Base-by-base conservation (phyloP, 768 basidiomycete genomes). In the Lyophyllum decastes region DNA sequence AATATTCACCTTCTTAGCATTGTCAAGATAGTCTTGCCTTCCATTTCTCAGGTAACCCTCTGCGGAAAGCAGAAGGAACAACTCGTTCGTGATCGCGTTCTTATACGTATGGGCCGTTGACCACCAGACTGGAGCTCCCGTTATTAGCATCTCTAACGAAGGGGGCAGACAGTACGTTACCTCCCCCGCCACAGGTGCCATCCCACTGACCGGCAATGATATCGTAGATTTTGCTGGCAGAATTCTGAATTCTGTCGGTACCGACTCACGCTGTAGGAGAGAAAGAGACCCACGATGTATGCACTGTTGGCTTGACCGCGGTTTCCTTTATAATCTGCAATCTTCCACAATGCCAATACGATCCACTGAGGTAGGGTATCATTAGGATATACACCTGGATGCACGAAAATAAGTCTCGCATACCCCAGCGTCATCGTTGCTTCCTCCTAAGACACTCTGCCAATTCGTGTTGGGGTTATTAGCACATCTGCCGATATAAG, bases 31-130 rank as follows among this genome's bases (percentile, higher is more conserved):
- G 0, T 71, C 67, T 24, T 68, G 62, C 43, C 76, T 73, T 1
- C 67, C 54, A 38, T 68, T 73, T 34, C 78, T 70, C 33, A 78
- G 61, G 61, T 78, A 83, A 8, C 79, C 83, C 26, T 68, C 59
- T 2, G 83, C 82, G 2, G 83, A 84, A 6, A 77, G 73, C 33
- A 79, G 67, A 16, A 85, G 70, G 70, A 83, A 85, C 10, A 85
- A 73, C 54, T 84, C 74, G 61, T 85, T 85, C n/a, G 83, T 85
- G 57, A 86, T 78, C 10, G 83, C 82, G 52, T 85, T 84, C 70
- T 85, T 85, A 72, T 85, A 85, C 0, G 74, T 78, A 61, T 80
- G 78, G 19, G 72, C 82, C 16, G 74, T 75, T 9, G 80, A 81
- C 84, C 83, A 85, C 82, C 82, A 83, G 5, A 84, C 83, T 83